phyloP scores from a whole-genome alignment of 2,329 filamentous ascomycete genomes.

The Botryotinia globosa region DNA sequence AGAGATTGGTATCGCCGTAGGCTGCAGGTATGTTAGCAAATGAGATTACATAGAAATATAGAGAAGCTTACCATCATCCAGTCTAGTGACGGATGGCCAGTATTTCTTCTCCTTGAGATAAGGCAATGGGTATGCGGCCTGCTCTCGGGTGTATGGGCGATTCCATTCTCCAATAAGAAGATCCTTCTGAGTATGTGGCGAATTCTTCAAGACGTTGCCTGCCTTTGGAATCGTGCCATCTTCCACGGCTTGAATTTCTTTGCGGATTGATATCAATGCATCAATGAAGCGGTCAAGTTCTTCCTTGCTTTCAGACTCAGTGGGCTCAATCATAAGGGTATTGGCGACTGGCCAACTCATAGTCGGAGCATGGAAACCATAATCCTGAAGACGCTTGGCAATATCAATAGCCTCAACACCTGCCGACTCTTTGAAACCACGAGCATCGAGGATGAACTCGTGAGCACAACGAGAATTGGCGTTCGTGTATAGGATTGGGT shows the following conservation, averaged over 20 bases:
- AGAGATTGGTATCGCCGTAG: constrained; percentile 87
- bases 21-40: constrained; percentile 48
- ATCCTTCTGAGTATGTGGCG: constrained; percentile 83
- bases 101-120: constrained; percentile 95
- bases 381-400: constrained; percentile 94
- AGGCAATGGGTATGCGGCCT: constrained; percentile 80
- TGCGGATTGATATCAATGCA: constrained; percentile 79
- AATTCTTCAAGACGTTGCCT: constrained; percentile 82
- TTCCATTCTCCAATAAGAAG: constrained; percentile 76
- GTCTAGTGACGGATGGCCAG: constrained; percentile 82
- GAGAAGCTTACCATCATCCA: constrained; percentile 74
- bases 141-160: constrained; percentile 74
- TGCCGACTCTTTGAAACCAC: constrained; percentile 77
- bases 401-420: constrained; percentile 92
- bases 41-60: constrained; percentile 20
- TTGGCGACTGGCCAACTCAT: constrained; percentile 97
- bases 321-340: constrained; percentile 97
- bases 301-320: constrained; percentile 86
- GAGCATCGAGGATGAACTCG: constrained; percentile 92
- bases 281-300: constrained; percentile 94
- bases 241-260: constrained; percentile 82
- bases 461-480: constrained; percentile 83
- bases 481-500: constrained; percentile 92
- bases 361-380: constrained; percentile 94
- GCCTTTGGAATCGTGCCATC: constrained; percentile 71